Evolutionary conservation across 2,329 filamentous ascomycete species (phyloP), one percentile per base, ranked within the genome.

Genomic region (Aspergillus intermedius): DNA sequence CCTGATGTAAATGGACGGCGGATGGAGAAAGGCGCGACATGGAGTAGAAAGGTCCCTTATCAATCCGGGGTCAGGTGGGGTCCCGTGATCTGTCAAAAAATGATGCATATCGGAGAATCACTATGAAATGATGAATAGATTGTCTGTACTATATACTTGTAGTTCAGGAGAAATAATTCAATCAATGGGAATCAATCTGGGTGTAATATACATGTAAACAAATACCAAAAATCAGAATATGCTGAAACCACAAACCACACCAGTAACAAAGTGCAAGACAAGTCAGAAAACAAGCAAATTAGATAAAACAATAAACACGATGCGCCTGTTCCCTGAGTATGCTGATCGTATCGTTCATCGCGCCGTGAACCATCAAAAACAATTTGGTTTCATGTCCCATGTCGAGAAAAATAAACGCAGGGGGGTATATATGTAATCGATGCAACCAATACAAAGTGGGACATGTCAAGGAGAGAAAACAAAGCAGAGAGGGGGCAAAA

Each of bases 381-480:
- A 42, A 53, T 51, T 35, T 45, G 44, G 48, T 48, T 17, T 17
- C 51, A 50, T 56, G 45, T 54, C 45, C 47, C 53, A 50, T 50
- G 53, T 35, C 23, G 49, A 53, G 48, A 44, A 48, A 42, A 25
- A 44, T 21, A 17, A 45, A 39, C 21, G 37, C 17, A 40, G 35
- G 10, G 47, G 47, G 47, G 44, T 49, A 49, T 45, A 45, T 49
- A 49, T 35, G 32, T 15, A 46, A 43, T 17, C 37, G 25, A 22
- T 15, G 13, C 35, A 47, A 41, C n/a, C 25, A 46, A 30, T 30
- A 9, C 25, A 30, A 30, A 30, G 9, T 30, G 25, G 25, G 25
- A 12, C 10, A 30, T 30, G 25, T 30, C 25, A 30, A 47, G 43
- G 35, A 47, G 21, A 19, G n/a, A 44, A 43, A 42, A 23, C 4